phyloP scores from a whole-genome alignment of 2,329 filamentous ascomycete genomes.

The Cladophialophora carrionii region DNA sequence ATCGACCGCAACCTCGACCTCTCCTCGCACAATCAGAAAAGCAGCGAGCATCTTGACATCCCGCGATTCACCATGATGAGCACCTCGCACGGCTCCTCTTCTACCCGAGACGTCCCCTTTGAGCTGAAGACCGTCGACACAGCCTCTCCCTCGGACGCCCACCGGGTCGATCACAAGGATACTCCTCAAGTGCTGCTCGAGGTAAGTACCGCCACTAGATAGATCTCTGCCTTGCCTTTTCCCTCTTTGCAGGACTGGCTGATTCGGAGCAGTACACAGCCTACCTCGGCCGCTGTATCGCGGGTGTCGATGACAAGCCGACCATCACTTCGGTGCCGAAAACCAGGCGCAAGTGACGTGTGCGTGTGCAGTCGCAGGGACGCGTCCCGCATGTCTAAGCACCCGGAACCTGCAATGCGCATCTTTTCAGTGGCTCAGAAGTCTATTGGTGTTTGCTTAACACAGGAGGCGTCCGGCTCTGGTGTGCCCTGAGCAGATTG shows the following conservation, averaged over 20 bases:
- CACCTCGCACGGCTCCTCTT: slow-evolving; percentile 5
- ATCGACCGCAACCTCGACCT: neutral
- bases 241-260: neutral
- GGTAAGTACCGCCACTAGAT: neutral
- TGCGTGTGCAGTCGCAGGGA: neutral
- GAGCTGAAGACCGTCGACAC: slow-evolving; percentile 2
- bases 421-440: neutral
- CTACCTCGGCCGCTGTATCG: slow-evolving; percentile 18
- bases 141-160: neutral
- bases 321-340: neutral
- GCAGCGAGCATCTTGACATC: neutral
- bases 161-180: slow-evolving; percentile 2
- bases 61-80: slow-evolving; percentile 1
- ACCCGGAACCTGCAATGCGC: neutral
- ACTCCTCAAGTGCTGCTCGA: slow-evolving; percentile 14
- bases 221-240: neutral
- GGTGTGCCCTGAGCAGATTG: neutral
- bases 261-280: slow-evolving; percentile 9
- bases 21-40: neutral
- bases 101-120: slow-evolving; percentile 1
- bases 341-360: slow-evolving; percentile 12
- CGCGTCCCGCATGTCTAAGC: neutral
- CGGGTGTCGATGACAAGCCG: neutral
- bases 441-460: neutral
- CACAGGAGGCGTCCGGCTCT: neutral